phyloP scores from a whole-genome alignment of 2,329 filamentous ascomycete genomes.

The Aspergillus texensis region DNA sequence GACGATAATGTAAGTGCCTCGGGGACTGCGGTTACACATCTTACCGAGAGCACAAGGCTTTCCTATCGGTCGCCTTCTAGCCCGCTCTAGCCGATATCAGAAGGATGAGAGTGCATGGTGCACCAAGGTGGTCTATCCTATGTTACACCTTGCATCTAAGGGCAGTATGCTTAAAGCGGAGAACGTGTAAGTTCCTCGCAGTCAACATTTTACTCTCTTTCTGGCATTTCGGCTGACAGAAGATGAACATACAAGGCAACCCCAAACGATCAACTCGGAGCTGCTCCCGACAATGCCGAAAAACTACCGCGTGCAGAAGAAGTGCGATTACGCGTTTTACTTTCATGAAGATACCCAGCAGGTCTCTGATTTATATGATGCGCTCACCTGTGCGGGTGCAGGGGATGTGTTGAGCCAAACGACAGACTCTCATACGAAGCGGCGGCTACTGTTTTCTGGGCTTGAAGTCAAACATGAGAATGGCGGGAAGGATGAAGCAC shows the following conservation, averaged over 20 bases:
- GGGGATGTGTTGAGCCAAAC: background rate
- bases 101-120: background rate
- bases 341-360: background rate
- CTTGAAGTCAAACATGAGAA: background rate
- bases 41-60: background rate
- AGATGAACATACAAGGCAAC: background rate
- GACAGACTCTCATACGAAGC: background rate
- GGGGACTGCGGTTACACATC: background rate
- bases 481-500: constrained; percentile 3
- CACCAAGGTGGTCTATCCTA: background rate
- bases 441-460: background rate
- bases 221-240: background rate
- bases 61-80: background rate
- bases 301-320: background rate
- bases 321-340: background rate
- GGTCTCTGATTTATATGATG: background rate
- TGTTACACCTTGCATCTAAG: background rate
- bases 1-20: background rate
- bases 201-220: background rate
- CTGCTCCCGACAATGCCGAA: background rate
- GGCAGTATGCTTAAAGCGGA: background rate
- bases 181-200: background rate
- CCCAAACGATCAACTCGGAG: background rate
- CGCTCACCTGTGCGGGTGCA: background rate
- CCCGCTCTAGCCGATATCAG: background rate